These are phyloP conservation scores for Mediolabrus comicus DNA, from an alignment of 108 stramenopile genomes.

Conservation along the genomic window DNA sequence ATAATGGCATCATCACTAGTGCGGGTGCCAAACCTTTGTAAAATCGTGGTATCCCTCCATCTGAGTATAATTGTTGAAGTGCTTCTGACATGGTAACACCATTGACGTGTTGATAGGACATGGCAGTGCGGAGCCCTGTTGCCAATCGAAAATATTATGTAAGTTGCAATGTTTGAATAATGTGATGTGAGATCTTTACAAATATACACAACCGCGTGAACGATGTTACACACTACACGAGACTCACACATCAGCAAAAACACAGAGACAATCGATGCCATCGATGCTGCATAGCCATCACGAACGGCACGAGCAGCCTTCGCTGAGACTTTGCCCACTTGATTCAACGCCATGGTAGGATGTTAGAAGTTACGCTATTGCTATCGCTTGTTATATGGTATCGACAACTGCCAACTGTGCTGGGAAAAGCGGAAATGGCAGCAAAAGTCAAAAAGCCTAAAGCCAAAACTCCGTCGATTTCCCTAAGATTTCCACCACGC, in stretches of 20 bases:
- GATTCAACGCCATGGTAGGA: constrained; percentile 29
- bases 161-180: too few relatives aligned
- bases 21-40: constrained; percentile 80
- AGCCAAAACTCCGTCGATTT: too few relatives aligned
- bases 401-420: too few relatives aligned
- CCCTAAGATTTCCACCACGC: too few relatives aligned
- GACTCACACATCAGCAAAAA: constrained; percentile 75
- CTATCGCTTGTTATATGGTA: too few relatives aligned
- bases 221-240: too few relatives aligned
- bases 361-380: too few relatives aligned
- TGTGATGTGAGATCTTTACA: too few relatives aligned
- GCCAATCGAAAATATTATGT: background rate
- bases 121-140: constrained; percentile 79
- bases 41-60: constrained; percentile 83
- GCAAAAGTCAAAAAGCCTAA: too few relatives aligned
- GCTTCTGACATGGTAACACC: constrained; percentile 71
- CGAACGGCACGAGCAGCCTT: constrained; percentile 50
- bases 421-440: too few relatives aligned
- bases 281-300: constrained; percentile 55
- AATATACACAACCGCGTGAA: too few relatives aligned
- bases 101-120: constrained; percentile 88
- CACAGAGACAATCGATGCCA: constrained; percentile 66
- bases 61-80: constrained; percentile 59
- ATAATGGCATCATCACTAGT: constrained; percentile 73
- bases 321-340: constrained; percentile 25